These are phyloP conservation scores for Fraxinus americana DNA, from an alignment of 257 asterid genomes.

Conservation along the genomic window DNA sequence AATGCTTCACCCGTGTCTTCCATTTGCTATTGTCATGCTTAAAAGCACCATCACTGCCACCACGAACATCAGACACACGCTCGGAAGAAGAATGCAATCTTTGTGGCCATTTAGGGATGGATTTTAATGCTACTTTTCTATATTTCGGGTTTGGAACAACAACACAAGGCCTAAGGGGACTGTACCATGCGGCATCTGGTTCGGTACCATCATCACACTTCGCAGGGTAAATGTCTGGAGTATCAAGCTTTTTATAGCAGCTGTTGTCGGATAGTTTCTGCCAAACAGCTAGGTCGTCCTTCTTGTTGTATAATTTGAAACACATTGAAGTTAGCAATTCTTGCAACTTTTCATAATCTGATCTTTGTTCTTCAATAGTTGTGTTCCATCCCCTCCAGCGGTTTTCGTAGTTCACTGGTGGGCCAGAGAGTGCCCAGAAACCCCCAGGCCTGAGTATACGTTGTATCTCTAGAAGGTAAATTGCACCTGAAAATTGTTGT, in stretches of 20 bases:
- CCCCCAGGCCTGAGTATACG: constrained; percentile 42
- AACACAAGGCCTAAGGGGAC: constrained; percentile 37
- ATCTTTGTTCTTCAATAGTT: constrained; percentile 32
- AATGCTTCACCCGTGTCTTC: constrained; percentile 31
- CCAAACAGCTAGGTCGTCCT: constrained; percentile 39
- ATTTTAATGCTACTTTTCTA: constrained; percentile 20
- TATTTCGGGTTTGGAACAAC: constrained; percentile 29
- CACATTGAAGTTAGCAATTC: constrained; percentile 37
- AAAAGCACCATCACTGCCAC: constrained; percentile 34
- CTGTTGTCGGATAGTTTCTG: constrained; percentile 29
- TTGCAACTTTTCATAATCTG: constrained; percentile 35
- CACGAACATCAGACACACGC: constrained; percentile 30
- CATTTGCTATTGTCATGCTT: constrained; percentile 30
- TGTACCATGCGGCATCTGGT: constrained; percentile 39
- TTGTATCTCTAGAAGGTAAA: constrained; percentile 40
- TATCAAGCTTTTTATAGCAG: constrained; percentile 34
- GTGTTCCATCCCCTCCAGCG: constrained; percentile 43
- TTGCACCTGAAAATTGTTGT: constrained; percentile 26
- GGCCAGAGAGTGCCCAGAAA: constrained; percentile 42
- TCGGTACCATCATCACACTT: constrained; percentile 40
- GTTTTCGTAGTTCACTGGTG: constrained; percentile 35
- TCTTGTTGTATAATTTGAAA: constrained; percentile 32
- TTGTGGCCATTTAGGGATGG: constrained; percentile 35
- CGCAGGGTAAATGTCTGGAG: constrained; percentile 32
- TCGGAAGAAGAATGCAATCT: constrained; percentile 33